Evolutionary conservation across 1,284 basidiomycete species (phyloP).

Genomic region (Fomes fomentarius): DNA sequence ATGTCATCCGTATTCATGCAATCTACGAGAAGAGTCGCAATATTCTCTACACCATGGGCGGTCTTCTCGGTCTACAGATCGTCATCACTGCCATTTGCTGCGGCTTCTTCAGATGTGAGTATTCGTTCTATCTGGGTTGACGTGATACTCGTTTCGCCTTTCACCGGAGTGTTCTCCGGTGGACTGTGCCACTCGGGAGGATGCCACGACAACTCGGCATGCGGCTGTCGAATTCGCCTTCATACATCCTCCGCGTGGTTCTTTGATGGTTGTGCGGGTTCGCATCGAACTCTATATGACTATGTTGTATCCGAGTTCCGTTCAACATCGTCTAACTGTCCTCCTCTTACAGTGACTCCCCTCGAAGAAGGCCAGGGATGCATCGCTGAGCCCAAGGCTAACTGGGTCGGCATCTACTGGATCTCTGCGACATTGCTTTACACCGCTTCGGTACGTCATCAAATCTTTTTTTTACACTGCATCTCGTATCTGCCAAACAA

Average conservation of each 20-base stretch:
- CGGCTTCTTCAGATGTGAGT: slow-evolving; percentile 73
- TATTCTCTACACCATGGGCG: slow-evolving; percentile 57
- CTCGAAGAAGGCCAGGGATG: slow-evolving; percentile 74
- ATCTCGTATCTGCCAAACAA: neutral
- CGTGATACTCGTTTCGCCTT: slow-evolving; percentile 7
- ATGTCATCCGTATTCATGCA: slow-evolving; percentile 75
- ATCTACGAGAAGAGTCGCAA: slow-evolving; percentile 68
- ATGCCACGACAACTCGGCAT: neutral
- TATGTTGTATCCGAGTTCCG: too few relatives aligned
- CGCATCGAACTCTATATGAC: neutral
- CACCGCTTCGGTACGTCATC: slow-evolving; percentile 54
- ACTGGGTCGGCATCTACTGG: slow-evolving; percentile 87
- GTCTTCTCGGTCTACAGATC: slow-evolving; percentile 65
- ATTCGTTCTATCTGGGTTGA: neutral
- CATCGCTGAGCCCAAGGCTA: slow-evolving; percentile 76
- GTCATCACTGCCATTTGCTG: slow-evolving; percentile 71
- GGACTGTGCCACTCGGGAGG: neutral
- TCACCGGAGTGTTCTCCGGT: slow-evolving; percentile 5
- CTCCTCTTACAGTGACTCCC: slow-evolving; percentile 57
- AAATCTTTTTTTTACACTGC: neutral
- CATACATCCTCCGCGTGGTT: neutral
- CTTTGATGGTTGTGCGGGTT: neutral
- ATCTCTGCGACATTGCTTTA: slow-evolving; percentile 72
- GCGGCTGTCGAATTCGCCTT: neutral
- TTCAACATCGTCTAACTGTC: neutral